A percentile compares a stretch with the other conserved stretches of the same genome.
Conservation (phyloP, 805 yeast genomes). For the Candida bentonensis region DNA sequence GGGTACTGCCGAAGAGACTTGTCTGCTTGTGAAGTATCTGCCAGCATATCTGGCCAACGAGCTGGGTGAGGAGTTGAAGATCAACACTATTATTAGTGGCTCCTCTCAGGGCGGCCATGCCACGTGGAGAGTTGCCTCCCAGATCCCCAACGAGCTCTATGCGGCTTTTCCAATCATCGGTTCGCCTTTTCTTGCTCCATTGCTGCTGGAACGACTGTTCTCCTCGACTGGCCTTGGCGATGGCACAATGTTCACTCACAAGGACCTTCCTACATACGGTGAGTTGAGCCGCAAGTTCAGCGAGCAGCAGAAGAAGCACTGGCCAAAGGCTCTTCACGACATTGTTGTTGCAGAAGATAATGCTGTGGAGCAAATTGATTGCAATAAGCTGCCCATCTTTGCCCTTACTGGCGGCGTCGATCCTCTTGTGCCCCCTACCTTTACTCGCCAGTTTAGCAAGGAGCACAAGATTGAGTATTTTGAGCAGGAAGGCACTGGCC, state of each 20-base stretch:
- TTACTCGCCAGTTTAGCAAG: slow-evolving; percentile 19
- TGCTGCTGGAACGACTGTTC: slow-evolving; percentile 27
- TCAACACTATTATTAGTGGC: slow-evolving; percentile 31
- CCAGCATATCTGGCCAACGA: slow-evolving; percentile 23
- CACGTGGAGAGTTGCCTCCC: slow-evolving; percentile 31
- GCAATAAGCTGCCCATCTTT: slow-evolving; percentile 12
- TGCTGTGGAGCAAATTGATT: slow-evolving; percentile 5
- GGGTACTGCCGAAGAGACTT: slow-evolving; percentile 32
- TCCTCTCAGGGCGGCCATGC: slow-evolving; percentile 46
- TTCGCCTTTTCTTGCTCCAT: slow-evolving; percentile 30
- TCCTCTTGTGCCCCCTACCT: slow-evolving; percentile 22
- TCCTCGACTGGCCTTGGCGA: not conserved
- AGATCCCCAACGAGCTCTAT: slow-evolving; percentile 25
- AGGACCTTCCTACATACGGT: not conserved
- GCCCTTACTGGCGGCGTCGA: slow-evolving; percentile 24
- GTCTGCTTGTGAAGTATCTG: slow-evolving; percentile 29
- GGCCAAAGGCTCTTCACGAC: slow-evolving; percentile 11
- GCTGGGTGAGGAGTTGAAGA: slow-evolving; percentile 15
- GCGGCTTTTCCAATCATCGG: slow-evolving; percentile 39
- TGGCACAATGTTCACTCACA: not conserved
- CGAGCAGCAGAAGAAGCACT: slow-evolving; percentile 4
- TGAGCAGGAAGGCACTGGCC: slow-evolving; percentile 20
- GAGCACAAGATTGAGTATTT: slow-evolving; percentile 8
- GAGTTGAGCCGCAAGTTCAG: not conserved
- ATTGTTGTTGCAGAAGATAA: slow-evolving; percentile 7